Percentiles rank a stretch among this genome's conserved stretches.
Evolutionary conservation across 2,329 filamentous ascomycete species (phyloP).

Genomic region (Talaromyces sp.): DNA sequence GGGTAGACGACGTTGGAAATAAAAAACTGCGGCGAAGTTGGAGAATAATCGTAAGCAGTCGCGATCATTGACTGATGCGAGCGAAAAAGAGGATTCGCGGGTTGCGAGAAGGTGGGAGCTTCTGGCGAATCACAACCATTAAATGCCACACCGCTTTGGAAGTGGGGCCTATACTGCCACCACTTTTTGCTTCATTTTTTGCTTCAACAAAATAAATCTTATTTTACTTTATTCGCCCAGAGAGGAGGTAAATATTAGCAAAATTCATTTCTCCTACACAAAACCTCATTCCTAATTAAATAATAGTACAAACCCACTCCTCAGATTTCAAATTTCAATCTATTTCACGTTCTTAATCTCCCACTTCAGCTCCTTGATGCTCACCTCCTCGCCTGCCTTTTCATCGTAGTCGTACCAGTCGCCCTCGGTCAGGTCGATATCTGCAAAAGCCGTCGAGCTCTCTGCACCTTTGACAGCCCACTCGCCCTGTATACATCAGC

Average conservation of each 20-base stretch:
- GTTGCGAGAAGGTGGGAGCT: not conserved
- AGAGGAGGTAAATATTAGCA: not conserved
- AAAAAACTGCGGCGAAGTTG: not conserved
- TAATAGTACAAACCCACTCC: not conserved
- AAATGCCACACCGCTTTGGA: not conserved
- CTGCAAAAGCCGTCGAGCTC: slow-evolving; percentile 72
- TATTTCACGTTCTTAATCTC: slow-evolving; percentile 66
- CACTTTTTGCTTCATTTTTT: not conserved
- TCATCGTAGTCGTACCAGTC: slow-evolving; percentile 99
- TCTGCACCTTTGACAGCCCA: slow-evolving; percentile 82
- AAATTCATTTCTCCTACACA: not conserved
- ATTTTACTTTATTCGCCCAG: not conserved
- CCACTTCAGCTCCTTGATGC: slow-evolving; percentile 85
- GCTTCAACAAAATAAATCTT: not conserved
- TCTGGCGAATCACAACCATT: not conserved
- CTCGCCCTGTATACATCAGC: slow-evolving; percentile 58
- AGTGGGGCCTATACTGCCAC: not conserved
- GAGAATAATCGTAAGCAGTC: too few species aligned
- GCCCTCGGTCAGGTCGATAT: slow-evolving; percentile 76
- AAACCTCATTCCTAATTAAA: not conserved
- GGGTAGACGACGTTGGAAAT: not conserved
- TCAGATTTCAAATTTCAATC: not conserved
- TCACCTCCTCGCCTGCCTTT: slow-evolving; percentile 85
- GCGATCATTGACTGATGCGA: not conserved
- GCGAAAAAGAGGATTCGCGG: not conserved